Percentiles rank a stretch among this genome's conserved stretches.
These are phyloP conservation scores for Thymus mandschuricus DNA, from an alignment of 257 asterid genomes.

Conservation along the genomic window DNA sequence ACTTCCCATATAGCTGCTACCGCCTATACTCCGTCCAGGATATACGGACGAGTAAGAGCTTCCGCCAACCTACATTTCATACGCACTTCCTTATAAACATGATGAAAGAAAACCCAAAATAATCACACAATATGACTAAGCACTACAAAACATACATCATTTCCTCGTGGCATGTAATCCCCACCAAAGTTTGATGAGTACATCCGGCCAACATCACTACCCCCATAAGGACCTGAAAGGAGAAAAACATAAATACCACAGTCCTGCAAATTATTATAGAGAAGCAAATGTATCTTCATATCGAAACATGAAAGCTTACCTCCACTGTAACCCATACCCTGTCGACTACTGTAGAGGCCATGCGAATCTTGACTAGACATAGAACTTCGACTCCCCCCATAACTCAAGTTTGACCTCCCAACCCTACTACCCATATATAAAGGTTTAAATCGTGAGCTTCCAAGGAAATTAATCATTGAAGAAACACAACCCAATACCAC, in stretches of 20 bases:
- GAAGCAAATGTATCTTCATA: not conserved
- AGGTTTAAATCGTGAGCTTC: conserved; percentile 1
- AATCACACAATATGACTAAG: conserved; percentile 3
- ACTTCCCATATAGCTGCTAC: conserved; percentile 81
- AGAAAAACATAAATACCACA: conserved; percentile 14
- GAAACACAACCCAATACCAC: not conserved
- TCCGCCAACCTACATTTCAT: conserved; percentile 65
- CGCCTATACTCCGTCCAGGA: conserved; percentile 76
- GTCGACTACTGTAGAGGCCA: conserved; percentile 80
- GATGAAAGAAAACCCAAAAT: not conserved
- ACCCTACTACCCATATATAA: conserved; percentile 42
- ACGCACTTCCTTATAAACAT: not conserved
- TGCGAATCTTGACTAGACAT: conserved; percentile 82
- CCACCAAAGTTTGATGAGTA: conserved; percentile 82
- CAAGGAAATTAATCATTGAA: not conserved
- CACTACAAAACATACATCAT: conserved; percentile 60
- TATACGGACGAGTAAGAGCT: conserved; percentile 86
- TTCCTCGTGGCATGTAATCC: conserved; percentile 78
- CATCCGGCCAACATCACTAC: conserved; percentile 79
- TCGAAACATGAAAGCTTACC: conserved; percentile 46
- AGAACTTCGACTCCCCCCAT: conserved; percentile 76
- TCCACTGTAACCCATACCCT: conserved; percentile 80
- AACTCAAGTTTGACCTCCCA: conserved; percentile 83
- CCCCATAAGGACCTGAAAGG: conserved; percentile 74
- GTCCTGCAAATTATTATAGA: not conserved